These are phyloP conservation scores for Sclerotinia trifoliorum DNA, from an alignment of 2,329 filamentous ascomycete species.

Conservation along the genomic window DNA sequence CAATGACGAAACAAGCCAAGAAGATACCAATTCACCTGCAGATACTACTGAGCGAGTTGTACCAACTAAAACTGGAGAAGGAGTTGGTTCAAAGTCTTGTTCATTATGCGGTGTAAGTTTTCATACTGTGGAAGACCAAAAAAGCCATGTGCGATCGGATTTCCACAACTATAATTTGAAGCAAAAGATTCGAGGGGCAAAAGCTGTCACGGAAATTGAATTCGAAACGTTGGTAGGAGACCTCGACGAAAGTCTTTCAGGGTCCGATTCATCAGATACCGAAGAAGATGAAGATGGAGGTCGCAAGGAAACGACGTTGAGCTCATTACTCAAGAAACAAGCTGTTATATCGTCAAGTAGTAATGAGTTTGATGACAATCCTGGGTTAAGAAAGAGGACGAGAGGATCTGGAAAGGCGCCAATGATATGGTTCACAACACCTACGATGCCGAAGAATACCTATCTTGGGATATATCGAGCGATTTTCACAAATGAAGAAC, in stretches of 20 bases:
- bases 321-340: slow-evolving; percentile 77
- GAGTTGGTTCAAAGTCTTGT: slow-evolving; percentile 71
- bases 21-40: slow-evolving; percentile 28
- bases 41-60: slow-evolving; percentile 42
- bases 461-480: slow-evolving; percentile 85
- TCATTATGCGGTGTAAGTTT: slow-evolving; percentile 76
- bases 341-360: slow-evolving; percentile 62
- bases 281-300: slow-evolving; percentile 61
- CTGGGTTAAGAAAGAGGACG: slow-evolving; percentile 49
- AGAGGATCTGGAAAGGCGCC: slow-evolving; percentile 66
- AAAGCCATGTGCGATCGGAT: slow-evolving; percentile 83
- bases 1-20: slow-evolving; percentile 30
- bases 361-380: slow-evolving; percentile 48
- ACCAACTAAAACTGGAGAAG: slow-evolving; percentile 40
- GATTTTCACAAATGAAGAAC: slow-evolving; percentile 72
- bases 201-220: slow-evolving; percentile 72
- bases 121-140: slow-evolving; percentile 72
- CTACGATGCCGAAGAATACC: slow-evolving; percentile 70
- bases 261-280: slow-evolving; percentile 70
- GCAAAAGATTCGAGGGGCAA: slow-evolving; percentile 74
- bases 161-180: slow-evolving; percentile 94
- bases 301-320: slow-evolving; percentile 69
- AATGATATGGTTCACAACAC: slow-evolving; percentile 80
- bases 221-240: slow-evolving; percentile 85
- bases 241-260: slow-evolving; percentile 88